A percentile compares a stretch with the other conserved stretches of the same genome.
phyloP scores from a whole-genome alignment of 495 filamentous ascomycete genomes.

The Stereocaulon alpinum region DNA sequence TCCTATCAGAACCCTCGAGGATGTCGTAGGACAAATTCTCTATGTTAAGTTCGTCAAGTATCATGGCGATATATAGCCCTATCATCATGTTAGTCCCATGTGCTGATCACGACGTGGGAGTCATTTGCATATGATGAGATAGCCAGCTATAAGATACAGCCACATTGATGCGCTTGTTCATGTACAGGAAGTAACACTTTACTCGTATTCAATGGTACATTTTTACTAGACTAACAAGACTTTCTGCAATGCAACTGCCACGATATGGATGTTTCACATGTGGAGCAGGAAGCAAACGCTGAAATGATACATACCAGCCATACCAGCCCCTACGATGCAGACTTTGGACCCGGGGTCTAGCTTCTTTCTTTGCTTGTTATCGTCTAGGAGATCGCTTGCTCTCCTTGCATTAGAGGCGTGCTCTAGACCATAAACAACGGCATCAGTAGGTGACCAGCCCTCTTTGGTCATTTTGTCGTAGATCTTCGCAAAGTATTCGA shows the following conservation, averaged over 20 bases:
- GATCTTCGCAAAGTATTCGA: neutral
- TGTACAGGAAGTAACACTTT: too few species aligned
- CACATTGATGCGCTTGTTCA: too few species aligned
- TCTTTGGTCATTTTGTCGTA: neutral
- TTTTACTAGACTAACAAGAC: neutral
- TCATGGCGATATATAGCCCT: slow-evolving; percentile 33
- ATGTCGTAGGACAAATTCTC: slow-evolving; percentile 22
- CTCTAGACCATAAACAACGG: neutral
- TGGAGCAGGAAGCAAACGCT: neutral
- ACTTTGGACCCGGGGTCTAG: neutral
- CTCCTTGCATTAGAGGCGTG: neutral
- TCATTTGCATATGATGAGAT: too few species aligned
- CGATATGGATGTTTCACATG: too few species aligned
- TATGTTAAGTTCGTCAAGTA: slow-evolving; percentile 24
- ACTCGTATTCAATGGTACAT: too few species aligned
- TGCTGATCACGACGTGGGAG: too few species aligned
- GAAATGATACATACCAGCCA: neutral
- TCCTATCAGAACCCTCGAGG: slow-evolving; percentile 22
- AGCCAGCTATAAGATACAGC: too few species aligned
- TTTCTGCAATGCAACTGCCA: neutral
- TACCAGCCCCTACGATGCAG: slow-evolving; percentile 1
- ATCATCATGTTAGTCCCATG: neutral
- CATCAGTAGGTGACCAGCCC: neutral
- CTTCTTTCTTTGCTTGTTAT: neutral
- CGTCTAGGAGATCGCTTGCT: neutral